Percentiles rank a stretch among this genome's conserved stretches.
Evolutionary conservation across 1,139 yeast species (phyloP).

Genomic region (Taphrina communis): DNA sequence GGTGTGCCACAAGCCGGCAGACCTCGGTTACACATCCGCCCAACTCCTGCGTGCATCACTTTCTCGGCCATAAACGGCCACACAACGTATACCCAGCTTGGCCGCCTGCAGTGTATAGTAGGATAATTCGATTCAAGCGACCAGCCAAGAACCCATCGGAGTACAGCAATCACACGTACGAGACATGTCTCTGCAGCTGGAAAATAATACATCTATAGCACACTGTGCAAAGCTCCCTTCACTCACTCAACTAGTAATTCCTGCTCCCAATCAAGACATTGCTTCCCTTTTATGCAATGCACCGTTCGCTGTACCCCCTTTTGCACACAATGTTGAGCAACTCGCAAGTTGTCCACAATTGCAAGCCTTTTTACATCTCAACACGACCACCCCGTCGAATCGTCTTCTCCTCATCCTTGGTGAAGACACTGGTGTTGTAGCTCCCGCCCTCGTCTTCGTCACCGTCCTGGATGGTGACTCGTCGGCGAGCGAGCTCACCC

Average conservation of each 20-base stretch:
- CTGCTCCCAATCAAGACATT: neutral
- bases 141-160: too few relatives aligned
- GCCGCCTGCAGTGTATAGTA: too few relatives aligned
- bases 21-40: neutral
- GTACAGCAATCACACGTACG: neutral
- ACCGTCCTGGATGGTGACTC: slow-evolving; percentile 35
- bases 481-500: slow-evolving; percentile 30
- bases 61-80: too few relatives aligned
- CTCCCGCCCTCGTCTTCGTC: slow-evolving; percentile 29
- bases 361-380: slow-evolving; percentile 12
- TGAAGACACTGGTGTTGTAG: slow-evolving; percentile 38
- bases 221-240: neutral
- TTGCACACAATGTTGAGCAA: neutral
- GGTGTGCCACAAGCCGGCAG: neutral
- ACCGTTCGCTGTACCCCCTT: neutral
- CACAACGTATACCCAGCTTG: too few relatives aligned
- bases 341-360: too few relatives aligned
- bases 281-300: slow-evolving; percentile 3
- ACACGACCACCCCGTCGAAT: slow-evolving; percentile 31
- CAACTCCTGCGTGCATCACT: too few relatives aligned
- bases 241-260: neutral
- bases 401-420: slow-evolving; percentile 27
- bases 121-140: too few relatives aligned
- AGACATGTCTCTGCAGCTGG: neutral
- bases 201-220: neutral